These are phyloP conservation scores for Aphanocladium album DNA, from an alignment of 2,329 filamentous ascomycete genomes.

Conservation along the genomic window DNA sequence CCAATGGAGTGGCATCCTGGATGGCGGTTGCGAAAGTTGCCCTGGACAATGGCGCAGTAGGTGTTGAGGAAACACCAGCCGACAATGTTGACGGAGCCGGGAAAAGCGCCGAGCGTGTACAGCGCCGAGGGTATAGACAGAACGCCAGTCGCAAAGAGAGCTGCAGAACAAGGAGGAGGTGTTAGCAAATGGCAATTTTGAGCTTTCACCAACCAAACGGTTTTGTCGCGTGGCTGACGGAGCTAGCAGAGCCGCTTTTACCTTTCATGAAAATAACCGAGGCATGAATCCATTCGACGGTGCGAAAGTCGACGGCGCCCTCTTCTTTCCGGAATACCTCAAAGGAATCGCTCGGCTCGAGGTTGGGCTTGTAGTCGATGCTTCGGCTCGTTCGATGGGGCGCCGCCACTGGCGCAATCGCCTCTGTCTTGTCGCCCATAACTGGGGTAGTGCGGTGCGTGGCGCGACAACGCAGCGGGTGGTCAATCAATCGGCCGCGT, in stretches of 20 bases:
- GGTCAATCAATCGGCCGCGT: neutral
- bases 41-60: conserved; percentile 35
- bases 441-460: neutral
- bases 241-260: conserved; percentile 7
- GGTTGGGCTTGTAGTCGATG: neutral
- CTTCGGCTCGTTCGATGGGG: neutral
- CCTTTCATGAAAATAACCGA: conserved; percentile 43
- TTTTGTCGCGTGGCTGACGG: neutral
- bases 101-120: conserved; percentile 37
- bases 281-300: conserved; percentile 43
- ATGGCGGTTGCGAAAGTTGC: conserved; percentile 34
- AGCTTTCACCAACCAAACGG: no score
- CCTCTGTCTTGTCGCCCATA: conserved; percentile 1
- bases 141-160: conserved; percentile 39
- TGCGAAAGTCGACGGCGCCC: conserved; percentile 41
- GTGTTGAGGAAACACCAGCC: conserved; percentile 38
- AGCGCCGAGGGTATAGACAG: conserved; percentile 38
- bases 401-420: neutral
- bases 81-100: conserved; percentile 38
- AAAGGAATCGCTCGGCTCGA: conserved; percentile 21
- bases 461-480: neutral
- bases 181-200: neutral
- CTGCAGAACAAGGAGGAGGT: conserved; percentile 15
- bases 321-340: conserved; percentile 42
- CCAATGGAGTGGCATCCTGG: conserved; percentile 37